These are phyloP conservation scores for Rhizophora apiculata DNA, from an alignment of 345 rosid species.

Conservation along the genomic window DNA sequence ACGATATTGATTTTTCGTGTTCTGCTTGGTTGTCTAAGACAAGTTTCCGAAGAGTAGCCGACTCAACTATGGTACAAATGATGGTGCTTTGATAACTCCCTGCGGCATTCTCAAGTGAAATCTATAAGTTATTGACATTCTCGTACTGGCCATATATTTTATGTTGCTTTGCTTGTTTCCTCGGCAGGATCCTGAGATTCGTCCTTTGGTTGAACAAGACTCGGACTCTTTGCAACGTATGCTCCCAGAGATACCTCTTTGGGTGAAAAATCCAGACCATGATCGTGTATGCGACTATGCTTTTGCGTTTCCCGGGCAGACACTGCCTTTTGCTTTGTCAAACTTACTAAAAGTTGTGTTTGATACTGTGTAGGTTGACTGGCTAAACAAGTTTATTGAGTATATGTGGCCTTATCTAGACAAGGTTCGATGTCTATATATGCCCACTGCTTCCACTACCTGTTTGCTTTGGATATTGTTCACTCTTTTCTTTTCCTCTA, in stretches of 20 bases:
- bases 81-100: too few species aligned
- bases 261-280: constrained; percentile 91
- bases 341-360: neutral
- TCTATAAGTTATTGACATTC: neutral
- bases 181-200: constrained; percentile 65
- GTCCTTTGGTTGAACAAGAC: constrained; percentile 70
- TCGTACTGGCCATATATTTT: neutral
- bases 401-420: constrained; percentile 95
- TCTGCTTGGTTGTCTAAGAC: too few species aligned
- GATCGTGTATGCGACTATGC: constrained; percentile 63
- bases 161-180: neutral
- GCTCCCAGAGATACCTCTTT: constrained; percentile 91
- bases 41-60: too few species aligned
- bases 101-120: neutral
- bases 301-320: neutral
- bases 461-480: constrained; percentile 9
- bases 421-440: constrained; percentile 53
- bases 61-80: too few species aligned
- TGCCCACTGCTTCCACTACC: constrained; percentile 6
- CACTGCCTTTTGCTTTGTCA: neutral
- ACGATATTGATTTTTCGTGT: too few species aligned
- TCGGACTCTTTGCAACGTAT: constrained; percentile 65
- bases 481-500: constrained; percentile 2
- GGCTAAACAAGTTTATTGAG: constrained; percentile 77
- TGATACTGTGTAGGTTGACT: constrained; percentile 60